A percentile compares a stretch with the other conserved stretches of the same genome.
Evolutionary conservation across 2,329 filamentous ascomycete species (phyloP).

Genomic region (Fusarium pilosicola): DNA sequence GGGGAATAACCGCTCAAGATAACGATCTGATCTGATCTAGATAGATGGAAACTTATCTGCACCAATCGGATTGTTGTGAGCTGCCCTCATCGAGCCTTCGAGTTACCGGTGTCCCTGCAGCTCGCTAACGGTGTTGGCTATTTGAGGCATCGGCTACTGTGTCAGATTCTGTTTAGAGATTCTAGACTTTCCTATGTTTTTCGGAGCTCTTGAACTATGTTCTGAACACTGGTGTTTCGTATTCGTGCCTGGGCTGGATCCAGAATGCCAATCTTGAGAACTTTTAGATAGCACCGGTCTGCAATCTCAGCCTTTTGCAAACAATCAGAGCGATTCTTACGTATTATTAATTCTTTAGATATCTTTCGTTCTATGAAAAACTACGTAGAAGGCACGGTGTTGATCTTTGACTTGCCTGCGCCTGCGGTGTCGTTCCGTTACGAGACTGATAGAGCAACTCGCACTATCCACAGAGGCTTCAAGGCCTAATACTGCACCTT

Average conservation of each 20-base stretch:
- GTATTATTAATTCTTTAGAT: fast-evolving
- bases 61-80: neutral
- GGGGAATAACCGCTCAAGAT: neutral
- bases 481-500: fast-evolving
- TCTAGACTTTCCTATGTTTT: neutral
- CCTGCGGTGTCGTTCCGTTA: no score
- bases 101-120: slow-evolving; percentile 6
- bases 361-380: neutral
- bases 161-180: no score
- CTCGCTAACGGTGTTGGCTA: neutral
- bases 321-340: fast-evolving
- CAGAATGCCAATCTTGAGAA: neutral
- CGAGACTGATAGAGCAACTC: neutral
- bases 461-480: neutral
- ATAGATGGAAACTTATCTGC: neutral
- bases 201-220: fast-evolving
- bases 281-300: no score
- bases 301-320: neutral
- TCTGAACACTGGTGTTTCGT: neutral
- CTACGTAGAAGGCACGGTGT: fast-evolving
- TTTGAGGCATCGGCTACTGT: neutral
- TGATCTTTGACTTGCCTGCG: no score
- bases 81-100: neutral
- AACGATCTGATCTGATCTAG: slow-evolving; percentile 22
- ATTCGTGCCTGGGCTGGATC: neutral